Evolutionary conservation across 257 asterid species (phyloP).

Genomic region (Prunella vulgaris): DNA sequence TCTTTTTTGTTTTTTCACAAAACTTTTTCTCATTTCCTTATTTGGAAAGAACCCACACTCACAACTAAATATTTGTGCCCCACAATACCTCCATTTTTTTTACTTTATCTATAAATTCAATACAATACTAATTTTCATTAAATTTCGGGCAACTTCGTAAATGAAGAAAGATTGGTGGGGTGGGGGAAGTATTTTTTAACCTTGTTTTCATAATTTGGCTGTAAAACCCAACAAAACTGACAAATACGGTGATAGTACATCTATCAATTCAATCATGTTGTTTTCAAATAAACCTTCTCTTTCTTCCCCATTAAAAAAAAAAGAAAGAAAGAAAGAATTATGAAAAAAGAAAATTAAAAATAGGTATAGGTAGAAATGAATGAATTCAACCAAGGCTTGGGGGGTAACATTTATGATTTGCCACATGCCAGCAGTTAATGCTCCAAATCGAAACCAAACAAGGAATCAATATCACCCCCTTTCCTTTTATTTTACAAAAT

Average conservation of each 20-base stretch:
- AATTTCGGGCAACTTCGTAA: too few relatives aligned
- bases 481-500: background rate
- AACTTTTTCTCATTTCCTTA: too few relatives aligned
- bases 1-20: too few relatives aligned
- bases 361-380: background rate
- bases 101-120: too few relatives aligned
- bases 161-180: too few relatives aligned
- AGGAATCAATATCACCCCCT: constrained; percentile 18
- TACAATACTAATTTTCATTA: too few relatives aligned
- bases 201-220: background rate
- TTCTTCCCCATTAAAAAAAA: background rate
- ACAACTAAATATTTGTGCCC: too few relatives aligned
- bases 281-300: constrained; percentile 7
- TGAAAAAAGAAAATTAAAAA: background rate
- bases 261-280: background rate
- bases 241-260: background rate
- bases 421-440: constrained; percentile 58
- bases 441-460: constrained; percentile 26
- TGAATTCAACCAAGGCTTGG: background rate
- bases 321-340: background rate
- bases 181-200: too few relatives aligned
- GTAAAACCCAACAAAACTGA: background rate
- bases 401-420: constrained; percentile 47
- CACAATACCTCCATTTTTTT: too few relatives aligned
- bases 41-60: too few relatives aligned